These are phyloP conservation scores for Phytophthora pinifolia DNA, from an alignment of 352 stramenopile genomes.

Conservation along the genomic window DNA sequence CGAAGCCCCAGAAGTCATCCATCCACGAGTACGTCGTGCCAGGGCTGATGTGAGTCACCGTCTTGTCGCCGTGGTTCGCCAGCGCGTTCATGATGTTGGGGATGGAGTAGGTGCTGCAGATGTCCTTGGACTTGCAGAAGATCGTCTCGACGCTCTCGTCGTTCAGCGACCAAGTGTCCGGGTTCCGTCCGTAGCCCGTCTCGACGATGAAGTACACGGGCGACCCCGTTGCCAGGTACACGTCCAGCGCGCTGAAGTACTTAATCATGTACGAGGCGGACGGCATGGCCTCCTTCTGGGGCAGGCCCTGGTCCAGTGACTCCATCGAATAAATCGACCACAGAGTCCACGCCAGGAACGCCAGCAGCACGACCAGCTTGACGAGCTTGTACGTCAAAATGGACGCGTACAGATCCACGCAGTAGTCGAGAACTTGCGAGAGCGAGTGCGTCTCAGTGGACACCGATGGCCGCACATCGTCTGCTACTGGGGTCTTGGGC, in stretches of 20 bases:
- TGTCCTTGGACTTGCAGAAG: constrained; percentile 68
- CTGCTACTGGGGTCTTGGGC: constrained; percentile 30
- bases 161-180: constrained; percentile 45
- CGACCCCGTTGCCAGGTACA: constrained; percentile 52
- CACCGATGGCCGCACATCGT: constrained; percentile 16
- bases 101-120: constrained; percentile 53
- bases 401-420: constrained; percentile 47
- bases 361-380: constrained; percentile 48
- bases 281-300: constrained; percentile 63
- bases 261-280: constrained; percentile 68
- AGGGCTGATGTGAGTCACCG: constrained; percentile 50
- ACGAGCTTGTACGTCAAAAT: constrained; percentile 49
- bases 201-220: constrained; percentile 73
- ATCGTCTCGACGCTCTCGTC: constrained; percentile 40
- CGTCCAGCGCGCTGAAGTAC: constrained; percentile 62
- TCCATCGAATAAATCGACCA: constrained; percentile 60
- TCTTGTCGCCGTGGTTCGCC: constrained; percentile 45
- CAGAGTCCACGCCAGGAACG: constrained; percentile 47
- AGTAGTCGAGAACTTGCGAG: constrained; percentile 38
- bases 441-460: constrained; percentile 20
- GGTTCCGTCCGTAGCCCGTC: constrained; percentile 51
- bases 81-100: constrained; percentile 60
- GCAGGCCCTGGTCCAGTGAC: constrained; percentile 52
- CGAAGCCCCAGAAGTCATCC: constrained; percentile 69
- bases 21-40: constrained; percentile 71